Base-by-base conservation (phyloP, 2,329 filamentous ascomycete genomes). In the Hawksworthiomyces lignivorus region DNA sequence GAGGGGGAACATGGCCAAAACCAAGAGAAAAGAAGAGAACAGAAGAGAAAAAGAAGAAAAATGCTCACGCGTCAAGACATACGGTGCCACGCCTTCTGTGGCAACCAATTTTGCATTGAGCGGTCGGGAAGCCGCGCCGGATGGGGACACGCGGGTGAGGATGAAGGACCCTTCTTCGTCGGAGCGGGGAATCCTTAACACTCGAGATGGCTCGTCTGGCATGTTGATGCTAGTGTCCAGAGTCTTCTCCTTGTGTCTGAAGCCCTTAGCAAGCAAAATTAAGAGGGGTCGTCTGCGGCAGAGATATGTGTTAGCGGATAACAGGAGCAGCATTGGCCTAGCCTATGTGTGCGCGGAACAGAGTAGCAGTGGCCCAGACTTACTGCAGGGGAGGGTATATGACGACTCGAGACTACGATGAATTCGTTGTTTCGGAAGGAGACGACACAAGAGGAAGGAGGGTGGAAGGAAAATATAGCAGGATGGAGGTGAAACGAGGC, bases 51-150 rank as follows among this genome's bases (percentile, higher is more conserved):
- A 27, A 39, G 18, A 33, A 18, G 5, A 31, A 8, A n/a, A n/a
- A n/a, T n/a, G 69, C 75, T 70, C 67, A 82, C 79, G 61, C 47
- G 69, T 69, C 43, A 68, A 60, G 31, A 69, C 64, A 60, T 80
- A 85, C 7, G 78, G 71, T 36, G 68, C 70, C 43, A 74, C 70
- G 41, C 77, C 76, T 53, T 88, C 83, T 22, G 82, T 87, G 26
- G 74, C 83, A 26, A 82, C 68, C 22, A 88, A 60, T 55, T 77
- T 79, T 35, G 85, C 59, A 58, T 87, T 80, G 22, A 87, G 63
- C 2, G 71, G 68, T 44, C 67, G 68, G 27, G 65, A 62, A 14
- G 50, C 42, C 31, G 45, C 19, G 28, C 64, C 66, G 42, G 60
- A 69, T 18, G 72, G 62, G 3, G 67, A 65, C 43, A 80, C 72